Evolutionary conservation across 208 protist genomes (phyloP), one percentile per base, ranked within the genome.

Genomic region (Acanthamoeba castellanii): DNA sequence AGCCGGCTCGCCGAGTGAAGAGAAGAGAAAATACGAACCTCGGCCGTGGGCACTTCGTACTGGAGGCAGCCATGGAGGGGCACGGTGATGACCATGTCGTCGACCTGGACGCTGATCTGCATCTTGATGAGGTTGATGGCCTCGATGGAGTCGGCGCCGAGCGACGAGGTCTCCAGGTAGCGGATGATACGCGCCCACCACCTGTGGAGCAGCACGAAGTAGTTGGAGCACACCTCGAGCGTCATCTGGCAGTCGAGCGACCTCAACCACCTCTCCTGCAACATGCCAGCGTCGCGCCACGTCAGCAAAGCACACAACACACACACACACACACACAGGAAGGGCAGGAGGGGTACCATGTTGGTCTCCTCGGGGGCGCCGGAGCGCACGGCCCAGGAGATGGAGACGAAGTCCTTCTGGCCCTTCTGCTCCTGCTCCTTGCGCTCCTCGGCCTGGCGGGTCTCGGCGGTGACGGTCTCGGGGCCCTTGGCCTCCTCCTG

Each of bases 121-220:
- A 92, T 66, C 32, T 92, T 92, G 85, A 92, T 72, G 61, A 92
- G 85, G 85, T 72, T 92, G 85, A 72, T 72, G 61, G 85, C 85
- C 59, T 92, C 85, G 59, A 92, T 92, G 59, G 52, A 45, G 57
- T 50, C 61, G 57, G 85, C 20, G 52, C 85, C 85, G 37, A 72
- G 27, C 14, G 85, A 92, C 11, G 85, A 92, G 18, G 85, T 92
- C 61, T 92, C 85, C 59, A 92, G n/a, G 45, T 92, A 92, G 16
- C 61, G 52, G 57, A 92, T 92, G 85, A 92, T 92, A 22, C 85
- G 85, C 7, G 59, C 85, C 85, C 85, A 92, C 85, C 85, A 92
- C 34, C 50, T 34, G 61, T 66, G 85, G 37, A 92, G 59, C 27
- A 92, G 61, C 57, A 92, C 85, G 37, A 92, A 74, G 20, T 92